Base-by-base conservation (phyloP, 306 rosid genomes). In the Corylus avellana region DNA sequence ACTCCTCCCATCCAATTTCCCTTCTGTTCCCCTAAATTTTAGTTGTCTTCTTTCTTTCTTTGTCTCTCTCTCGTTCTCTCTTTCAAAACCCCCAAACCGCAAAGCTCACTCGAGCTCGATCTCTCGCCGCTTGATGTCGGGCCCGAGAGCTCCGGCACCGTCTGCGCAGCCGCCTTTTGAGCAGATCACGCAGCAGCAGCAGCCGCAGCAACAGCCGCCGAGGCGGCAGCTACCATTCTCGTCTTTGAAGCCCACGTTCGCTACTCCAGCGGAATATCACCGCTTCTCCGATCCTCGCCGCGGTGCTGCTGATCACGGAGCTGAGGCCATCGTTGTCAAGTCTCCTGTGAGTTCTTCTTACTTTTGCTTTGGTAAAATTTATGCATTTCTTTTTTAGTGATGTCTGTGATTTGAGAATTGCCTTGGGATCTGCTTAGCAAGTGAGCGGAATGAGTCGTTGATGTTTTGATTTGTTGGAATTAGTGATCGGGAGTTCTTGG, bases 201-300 rank as follows among this genome's bases (percentile, higher is more conserved):
- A 85, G 78, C 53, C 53, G 82, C 92, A 85, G 75, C 66, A 67
- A 82, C 93, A 85, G 78, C 82, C 94, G 20, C 84, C 87, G 81
- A 89, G 83, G 64, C 93, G 90, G 1, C 97, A 92, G 88, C 92
- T 90, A 27, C 97, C 97, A 0, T 92, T 91, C 53, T 81, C 97
- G 5, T 74, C 93, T 55, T 81, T 87, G 88, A 92, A 86, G 72
- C 97, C 98, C 7, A 93, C 92, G 11, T 95, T 95, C 75, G 83
- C 85, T 5, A 83, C 93, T 76, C 80, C 92, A n/a, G 92, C 80
- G 0, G 97, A 95, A 83, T 95, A 95, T 55, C 97, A 95, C 78
- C 89, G 91, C 66, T 95, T 95, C 78, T 75, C 92, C 14, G 94
- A 95, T 73, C 79, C 74, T 74, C 93, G 84, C 77, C 82, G 77